These are phyloP conservation scores for Colletotrichum incanum DNA, from an alignment of 2,329 filamentous ascomycete genomes.

Conservation along the genomic window DNA sequence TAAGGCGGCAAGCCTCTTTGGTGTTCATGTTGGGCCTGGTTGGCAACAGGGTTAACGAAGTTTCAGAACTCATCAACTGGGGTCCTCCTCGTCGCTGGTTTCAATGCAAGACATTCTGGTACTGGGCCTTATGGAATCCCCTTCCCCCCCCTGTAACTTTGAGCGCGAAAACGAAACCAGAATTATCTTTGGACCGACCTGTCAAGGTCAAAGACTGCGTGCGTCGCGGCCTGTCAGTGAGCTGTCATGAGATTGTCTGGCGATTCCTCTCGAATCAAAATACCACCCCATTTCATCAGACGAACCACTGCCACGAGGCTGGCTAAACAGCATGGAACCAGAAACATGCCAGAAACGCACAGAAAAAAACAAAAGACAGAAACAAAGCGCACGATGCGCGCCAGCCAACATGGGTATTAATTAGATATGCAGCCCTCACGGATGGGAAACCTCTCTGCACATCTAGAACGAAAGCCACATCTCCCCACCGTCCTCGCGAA, in stretches of 20 bases:
- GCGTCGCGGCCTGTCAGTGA: not conserved
- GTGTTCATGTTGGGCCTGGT: not conserved
- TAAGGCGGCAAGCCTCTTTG: not conserved
- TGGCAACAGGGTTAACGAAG: not conserved
- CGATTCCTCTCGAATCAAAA: not conserved
- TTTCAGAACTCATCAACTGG: conserved; percentile 19
- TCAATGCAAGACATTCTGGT: conserved; percentile 16
- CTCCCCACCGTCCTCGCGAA: no score
- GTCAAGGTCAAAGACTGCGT: not conserved
- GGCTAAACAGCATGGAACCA: not conserved
- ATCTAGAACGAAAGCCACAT: not conserved
- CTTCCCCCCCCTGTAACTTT: not conserved
- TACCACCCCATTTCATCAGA: conserved; percentile 7
- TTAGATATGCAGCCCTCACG: no score
- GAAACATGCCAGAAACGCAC: not conserved
- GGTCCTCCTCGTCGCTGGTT: conserved; percentile 1
- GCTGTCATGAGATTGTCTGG: not conserved
- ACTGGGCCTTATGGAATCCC: not conserved
- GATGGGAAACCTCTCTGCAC: no score
- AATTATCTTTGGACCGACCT: not conserved
- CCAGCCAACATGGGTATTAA: not conserved
- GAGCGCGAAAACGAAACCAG: no score
- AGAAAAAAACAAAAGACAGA: not conserved
- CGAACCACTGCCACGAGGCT: not conserved
- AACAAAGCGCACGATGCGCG: not conserved